Conservation (phyloP, 345 rosid species). For the Anacardium occidentale region DNA sequence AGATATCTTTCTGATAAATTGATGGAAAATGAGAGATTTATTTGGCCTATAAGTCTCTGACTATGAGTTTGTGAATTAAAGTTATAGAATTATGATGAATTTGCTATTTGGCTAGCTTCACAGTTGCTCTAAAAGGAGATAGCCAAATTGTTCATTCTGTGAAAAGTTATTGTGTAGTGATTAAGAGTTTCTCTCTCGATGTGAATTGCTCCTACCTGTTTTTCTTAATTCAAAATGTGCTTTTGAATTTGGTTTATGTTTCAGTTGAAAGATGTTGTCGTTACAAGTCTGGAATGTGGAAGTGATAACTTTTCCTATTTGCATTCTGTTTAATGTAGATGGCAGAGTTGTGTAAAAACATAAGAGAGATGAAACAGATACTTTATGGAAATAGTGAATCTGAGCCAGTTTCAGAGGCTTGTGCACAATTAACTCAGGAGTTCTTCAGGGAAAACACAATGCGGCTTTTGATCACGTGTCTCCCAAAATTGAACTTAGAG, state of each 20-base stretch:
- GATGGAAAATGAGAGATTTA: not conserved
- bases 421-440: slow-evolving; percentile 88
- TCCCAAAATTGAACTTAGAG: slow-evolving; percentile 89
- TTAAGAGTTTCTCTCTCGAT: not conserved
- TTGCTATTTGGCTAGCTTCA: not conserved
- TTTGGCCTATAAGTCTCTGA: not conserved
- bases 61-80: not conserved
- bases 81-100: not conserved
- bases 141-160: not conserved
- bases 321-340: slow-evolving; percentile 38
- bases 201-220: not conserved
- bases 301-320: not conserved
- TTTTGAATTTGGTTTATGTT: not conserved
- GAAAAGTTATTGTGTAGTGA: not conserved
- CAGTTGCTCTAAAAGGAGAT: not conserved
- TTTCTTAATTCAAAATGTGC: not conserved
- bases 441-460: slow-evolving; percentile 85
- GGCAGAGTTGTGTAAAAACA: slow-evolving; percentile 71
- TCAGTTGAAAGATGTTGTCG: too few species aligned
- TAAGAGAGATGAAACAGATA: slow-evolving; percentile 82
- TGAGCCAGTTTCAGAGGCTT: slow-evolving; percentile 92
- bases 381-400: slow-evolving; percentile 95
- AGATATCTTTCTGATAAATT: not conserved
- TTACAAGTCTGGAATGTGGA: not conserved
- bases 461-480: slow-evolving; percentile 66